Percentiles rank a stretch among this genome's conserved stretches.
Evolutionary conservation across 257 asterid genomes (phyloP).

Genomic region (Ajuga chamaepitys): DNA sequence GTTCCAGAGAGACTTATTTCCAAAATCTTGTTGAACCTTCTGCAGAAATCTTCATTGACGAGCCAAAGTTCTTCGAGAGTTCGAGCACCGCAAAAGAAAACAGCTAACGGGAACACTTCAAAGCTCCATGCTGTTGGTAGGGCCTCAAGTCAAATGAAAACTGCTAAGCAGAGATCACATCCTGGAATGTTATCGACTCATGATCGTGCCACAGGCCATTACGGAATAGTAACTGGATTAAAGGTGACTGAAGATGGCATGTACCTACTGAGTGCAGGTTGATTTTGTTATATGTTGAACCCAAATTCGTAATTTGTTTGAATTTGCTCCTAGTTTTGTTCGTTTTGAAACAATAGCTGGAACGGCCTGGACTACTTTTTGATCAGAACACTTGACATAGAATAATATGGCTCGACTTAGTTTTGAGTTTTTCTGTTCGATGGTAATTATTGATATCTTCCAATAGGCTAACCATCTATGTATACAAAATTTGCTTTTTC

Average conservation of each 20-base stretch:
- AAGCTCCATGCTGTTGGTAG: slow-evolving; percentile 45
- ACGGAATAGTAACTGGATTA: slow-evolving; percentile 86
- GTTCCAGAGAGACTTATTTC: neutral
- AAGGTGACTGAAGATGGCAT: slow-evolving; percentile 84
- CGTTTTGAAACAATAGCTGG: neutral
- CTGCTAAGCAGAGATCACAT: slow-evolving; percentile 74
- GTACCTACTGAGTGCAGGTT: slow-evolving; percentile 98
- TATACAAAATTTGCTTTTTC: neutral
- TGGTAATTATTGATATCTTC: neutral
- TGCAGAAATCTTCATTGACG: slow-evolving; percentile 55
- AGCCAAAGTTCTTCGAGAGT: slow-evolving; percentile 41
- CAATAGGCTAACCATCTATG: neutral
- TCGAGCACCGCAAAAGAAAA: slow-evolving; percentile 56
- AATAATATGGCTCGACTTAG: neutral
- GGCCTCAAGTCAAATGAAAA: slow-evolving; percentile 47
- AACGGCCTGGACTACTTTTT: neutral
- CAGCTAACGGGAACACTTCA: slow-evolving; percentile 36
- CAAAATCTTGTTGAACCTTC: slow-evolving; percentile 15
- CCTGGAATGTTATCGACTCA: slow-evolving; percentile 92
- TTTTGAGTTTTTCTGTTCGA: neutral
- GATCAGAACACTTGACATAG: neutral
- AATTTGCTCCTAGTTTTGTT: neutral
- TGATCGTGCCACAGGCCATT: slow-evolving; percentile 94
- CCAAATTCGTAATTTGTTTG: neutral
- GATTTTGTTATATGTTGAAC: slow-evolving; percentile 16